Base-by-base conservation (phyloP, 1,139 yeast genomes). In the Saccharomyces hybrid region DNA sequence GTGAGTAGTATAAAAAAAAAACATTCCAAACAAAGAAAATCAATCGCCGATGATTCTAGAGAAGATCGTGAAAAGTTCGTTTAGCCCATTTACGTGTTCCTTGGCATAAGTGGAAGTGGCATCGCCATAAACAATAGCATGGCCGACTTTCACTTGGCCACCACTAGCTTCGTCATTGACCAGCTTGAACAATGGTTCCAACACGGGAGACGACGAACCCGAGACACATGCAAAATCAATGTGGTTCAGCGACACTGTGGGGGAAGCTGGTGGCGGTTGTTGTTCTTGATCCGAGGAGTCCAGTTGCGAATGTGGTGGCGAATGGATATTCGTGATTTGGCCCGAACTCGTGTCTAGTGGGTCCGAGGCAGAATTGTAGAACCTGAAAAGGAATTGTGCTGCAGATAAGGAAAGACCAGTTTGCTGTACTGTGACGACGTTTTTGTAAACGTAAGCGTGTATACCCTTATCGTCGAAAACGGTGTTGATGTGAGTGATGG, bases 401-500 rank as follows among this genome's bases (percentile, higher is more conserved):
- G 89, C 83, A 58, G 78, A 74, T 52, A 77, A 62, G 2, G 83
- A 73, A 56, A 83, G 68, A 58, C 81, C 80, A 53, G 75, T 72
- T 59, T 75, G 76, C 62, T 87, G 89, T 5, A 85, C 83, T 52
- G 85, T 81, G n/a, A 88, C 83, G 49, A 82, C 81, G 59, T 82
- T 80, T 57, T 85, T 81, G 54, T 85, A 80, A 52, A 88, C 76
- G 27, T 87, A 81, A 1, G 97, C 96, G 69, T 89, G 96, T 6
- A 90, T 77, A 31, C 85, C 85, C 51, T 77, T 81, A 25, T 73
- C 73, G 20, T 80, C 79, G 66, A 83, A 88, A 28, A 85, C 73
- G 44, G 86, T 95, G 69, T 91, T 90, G 55, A 91, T 82, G 67
- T 90, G 93, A 42, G 90, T 85, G 53, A 90, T 84, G 56, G 87